Conservation (phyloP, 2,329 filamentous ascomycete genomes). For the Aspergillus thermomutatus region DNA sequence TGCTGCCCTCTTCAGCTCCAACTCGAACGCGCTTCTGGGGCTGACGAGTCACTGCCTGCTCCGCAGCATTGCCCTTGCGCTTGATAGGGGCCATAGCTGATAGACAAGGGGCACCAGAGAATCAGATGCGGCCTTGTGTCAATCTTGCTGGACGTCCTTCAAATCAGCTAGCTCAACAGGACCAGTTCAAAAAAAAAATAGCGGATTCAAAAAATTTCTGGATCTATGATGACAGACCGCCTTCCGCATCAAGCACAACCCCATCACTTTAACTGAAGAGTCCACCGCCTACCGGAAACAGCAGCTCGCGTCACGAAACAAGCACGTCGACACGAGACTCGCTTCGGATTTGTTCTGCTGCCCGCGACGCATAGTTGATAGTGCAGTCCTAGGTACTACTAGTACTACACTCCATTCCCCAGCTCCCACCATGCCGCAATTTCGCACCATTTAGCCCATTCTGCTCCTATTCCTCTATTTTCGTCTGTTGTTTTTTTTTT, state of each 20-base stretch:
- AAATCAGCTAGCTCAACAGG: slow-evolving; percentile 11
- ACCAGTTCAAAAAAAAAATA: slow-evolving; percentile 17
- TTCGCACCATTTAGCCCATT: slow-evolving; percentile 8
- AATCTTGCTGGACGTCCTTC: slow-evolving; percentile 21
- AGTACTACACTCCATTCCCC: slow-evolving; percentile 2
- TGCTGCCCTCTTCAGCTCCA: slow-evolving; percentile 32
- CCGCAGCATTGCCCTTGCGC: slow-evolving; percentile 42
- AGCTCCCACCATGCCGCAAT: slow-evolving; percentile 21
- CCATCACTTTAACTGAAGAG: slow-evolving; percentile 1
- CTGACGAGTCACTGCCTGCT: slow-evolving; percentile 33
- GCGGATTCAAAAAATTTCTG: slow-evolving; percentile 12
- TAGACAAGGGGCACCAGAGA: slow-evolving; percentile 20
- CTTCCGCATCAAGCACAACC: slow-evolving; percentile 4
- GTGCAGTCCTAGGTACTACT: slow-evolving; percentile 5
- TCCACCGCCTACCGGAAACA: slow-evolving; percentile 17
- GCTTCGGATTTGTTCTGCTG: slow-evolving; percentile 12
- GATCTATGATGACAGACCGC: slow-evolving; percentile 16
- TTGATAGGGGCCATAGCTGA: slow-evolving; percentile 43
- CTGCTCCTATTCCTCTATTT: slow-evolving; percentile 2
- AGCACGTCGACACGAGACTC: slow-evolving; percentile 22
- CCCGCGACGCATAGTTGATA: not conserved
- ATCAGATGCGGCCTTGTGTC: slow-evolving; percentile 22
- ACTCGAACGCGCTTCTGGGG: slow-evolving; percentile 42
- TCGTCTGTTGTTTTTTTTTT: slow-evolving; percentile 1
- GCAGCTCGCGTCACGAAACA: slow-evolving; percentile 24